Percentiles rank a stretch among this genome's conserved stretches.
Evolutionary conservation across 495 filamentous ascomycete species (phyloP).

Genomic region (Tuber melanosporum): DNA sequence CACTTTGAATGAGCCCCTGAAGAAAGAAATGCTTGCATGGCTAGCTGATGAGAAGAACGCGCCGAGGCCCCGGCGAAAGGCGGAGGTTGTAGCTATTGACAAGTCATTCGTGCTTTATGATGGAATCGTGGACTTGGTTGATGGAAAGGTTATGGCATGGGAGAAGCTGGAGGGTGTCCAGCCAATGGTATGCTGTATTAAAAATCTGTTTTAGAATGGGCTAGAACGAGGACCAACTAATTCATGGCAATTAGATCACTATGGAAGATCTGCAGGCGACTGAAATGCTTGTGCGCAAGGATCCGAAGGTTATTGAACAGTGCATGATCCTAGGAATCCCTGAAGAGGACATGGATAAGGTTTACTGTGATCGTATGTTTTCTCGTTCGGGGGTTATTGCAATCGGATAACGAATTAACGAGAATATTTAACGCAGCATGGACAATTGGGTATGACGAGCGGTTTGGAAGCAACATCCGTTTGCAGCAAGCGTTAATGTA

Average conservation of each 20-base stretch:
- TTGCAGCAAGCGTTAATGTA: constrained; percentile 95
- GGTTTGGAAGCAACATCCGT: constrained; percentile 71
- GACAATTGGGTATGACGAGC: constrained; percentile 94
- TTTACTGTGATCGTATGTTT: constrained; percentile 77
- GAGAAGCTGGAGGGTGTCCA: constrained; percentile 71
- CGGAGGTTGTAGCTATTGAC: constrained; percentile 82
- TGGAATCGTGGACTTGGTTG: constrained; percentile 70
- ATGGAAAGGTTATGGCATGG: constrained; percentile 68
- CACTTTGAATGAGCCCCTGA: constrained; percentile 79
- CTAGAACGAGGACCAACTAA: not conserved
- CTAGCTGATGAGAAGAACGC: constrained; percentile 56
- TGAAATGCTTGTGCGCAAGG: constrained; percentile 70
- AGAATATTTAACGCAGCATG: constrained; percentile 53
- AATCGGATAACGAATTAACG: not conserved
- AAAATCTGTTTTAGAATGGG: not conserved
- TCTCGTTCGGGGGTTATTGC: not conserved
- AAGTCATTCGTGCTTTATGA: constrained; percentile 76
- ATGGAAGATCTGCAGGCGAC: constrained; percentile 91
- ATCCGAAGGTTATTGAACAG: constrained; percentile 88
- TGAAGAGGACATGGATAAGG: constrained; percentile 79
- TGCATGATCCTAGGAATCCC: constrained; percentile 83
- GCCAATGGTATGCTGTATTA: constrained; percentile 55
- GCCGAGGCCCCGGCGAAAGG: constrained; percentile 63
- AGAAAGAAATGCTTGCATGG: constrained; percentile 82
- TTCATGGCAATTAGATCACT: constrained; percentile 56